Evolutionary conservation across 768 basidiomycete species (phyloP).

Genomic region (Lactifluus rugatus): DNA sequence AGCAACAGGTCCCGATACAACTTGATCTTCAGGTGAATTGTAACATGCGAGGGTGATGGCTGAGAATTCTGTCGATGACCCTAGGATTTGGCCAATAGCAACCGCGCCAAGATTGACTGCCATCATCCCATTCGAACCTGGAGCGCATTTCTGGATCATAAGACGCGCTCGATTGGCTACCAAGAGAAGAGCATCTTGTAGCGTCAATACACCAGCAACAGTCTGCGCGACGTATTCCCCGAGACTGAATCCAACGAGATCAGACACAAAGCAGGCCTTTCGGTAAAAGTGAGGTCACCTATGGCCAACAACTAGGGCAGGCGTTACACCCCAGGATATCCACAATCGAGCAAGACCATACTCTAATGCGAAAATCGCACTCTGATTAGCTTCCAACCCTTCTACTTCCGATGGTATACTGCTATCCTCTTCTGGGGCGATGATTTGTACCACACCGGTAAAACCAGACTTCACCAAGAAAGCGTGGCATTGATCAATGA

Average conservation of each 20-base stretch:
- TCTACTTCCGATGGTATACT: slow-evolving; percentile 25
- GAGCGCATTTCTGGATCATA: slow-evolving; percentile 40
- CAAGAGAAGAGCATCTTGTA: slow-evolving; percentile 47
- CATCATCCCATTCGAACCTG: slow-evolving; percentile 48
- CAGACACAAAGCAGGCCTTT: slow-evolving; percentile 3
- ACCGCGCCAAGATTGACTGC: slow-evolving; percentile 36
- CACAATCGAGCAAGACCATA: slow-evolving; percentile 55
- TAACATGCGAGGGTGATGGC: slow-evolving; percentile 47
- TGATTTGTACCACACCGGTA: slow-evolving; percentile 37
- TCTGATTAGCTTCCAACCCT: slow-evolving; percentile 40
- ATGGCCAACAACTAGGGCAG: slow-evolving; percentile 57
- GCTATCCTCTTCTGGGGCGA: slow-evolving; percentile 20
- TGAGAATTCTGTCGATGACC: slow-evolving; percentile 27
- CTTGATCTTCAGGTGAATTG: slow-evolving; percentile 47
- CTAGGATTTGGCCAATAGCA: slow-evolving; percentile 30
- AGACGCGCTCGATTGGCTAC: slow-evolving; percentile 50
- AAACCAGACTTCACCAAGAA: slow-evolving; percentile 42
- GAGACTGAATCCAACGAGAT: slow-evolving; percentile 35
- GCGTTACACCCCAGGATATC: slow-evolving; percentile 58
- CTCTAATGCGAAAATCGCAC: slow-evolving; percentile 50
- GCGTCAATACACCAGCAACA: slow-evolving; percentile 45
- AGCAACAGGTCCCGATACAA: slow-evolving; percentile 46
- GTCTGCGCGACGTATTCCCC: slow-evolving; percentile 71
- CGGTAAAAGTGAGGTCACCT: slow-evolving; percentile 37
- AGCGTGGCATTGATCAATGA: slow-evolving; percentile 50